Percentiles rank a stretch among this genome's conserved stretches.
phyloP scores from a whole-genome alignment of 139 green algal genomes.

The Coelastrella sp. region DNA sequence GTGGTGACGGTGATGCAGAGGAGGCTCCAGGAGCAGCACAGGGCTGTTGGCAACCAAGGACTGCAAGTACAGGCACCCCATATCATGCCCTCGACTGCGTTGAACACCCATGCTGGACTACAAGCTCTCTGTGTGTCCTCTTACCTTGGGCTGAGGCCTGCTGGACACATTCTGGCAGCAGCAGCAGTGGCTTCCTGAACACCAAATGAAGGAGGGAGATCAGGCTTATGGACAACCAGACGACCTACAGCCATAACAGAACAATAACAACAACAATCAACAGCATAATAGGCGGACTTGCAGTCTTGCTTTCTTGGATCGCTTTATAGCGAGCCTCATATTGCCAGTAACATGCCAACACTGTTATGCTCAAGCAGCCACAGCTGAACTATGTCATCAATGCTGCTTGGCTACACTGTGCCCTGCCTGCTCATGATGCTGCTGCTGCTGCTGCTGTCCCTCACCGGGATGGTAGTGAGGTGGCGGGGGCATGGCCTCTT shows the following conservation, averaged over 20 bases:
- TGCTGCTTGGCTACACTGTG: too few species aligned
- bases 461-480: constrained; percentile 71
- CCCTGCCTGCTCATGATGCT: neutral
- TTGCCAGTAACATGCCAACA: too few species aligned
- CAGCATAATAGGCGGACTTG: too few species aligned
- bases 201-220: constrained; percentile 63
- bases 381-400: too few species aligned
- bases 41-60: constrained; percentile 88
- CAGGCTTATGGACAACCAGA: constrained; percentile 87
- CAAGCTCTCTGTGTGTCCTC: too few species aligned
- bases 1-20: too few species aligned
- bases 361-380: too few species aligned
- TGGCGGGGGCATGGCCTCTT: constrained; percentile 85
- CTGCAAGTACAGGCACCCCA: too few species aligned
- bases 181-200: constrained; percentile 47
- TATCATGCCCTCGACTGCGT: too few species aligned
- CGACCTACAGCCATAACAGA: constrained; percentile 53
- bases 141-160: constrained; percentile 49
- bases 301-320: too few species aligned
- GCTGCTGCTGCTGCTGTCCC: neutral
- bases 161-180: constrained; percentile 7
- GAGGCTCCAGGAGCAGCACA: constrained; percentile 78
- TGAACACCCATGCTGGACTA: too few species aligned
- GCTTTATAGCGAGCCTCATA: too few species aligned
- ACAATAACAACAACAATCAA: neutral